Evolutionary conservation across 2,329 filamentous ascomycete genomes (phyloP).

Genomic region (Scytalidium lignicola): DNA sequence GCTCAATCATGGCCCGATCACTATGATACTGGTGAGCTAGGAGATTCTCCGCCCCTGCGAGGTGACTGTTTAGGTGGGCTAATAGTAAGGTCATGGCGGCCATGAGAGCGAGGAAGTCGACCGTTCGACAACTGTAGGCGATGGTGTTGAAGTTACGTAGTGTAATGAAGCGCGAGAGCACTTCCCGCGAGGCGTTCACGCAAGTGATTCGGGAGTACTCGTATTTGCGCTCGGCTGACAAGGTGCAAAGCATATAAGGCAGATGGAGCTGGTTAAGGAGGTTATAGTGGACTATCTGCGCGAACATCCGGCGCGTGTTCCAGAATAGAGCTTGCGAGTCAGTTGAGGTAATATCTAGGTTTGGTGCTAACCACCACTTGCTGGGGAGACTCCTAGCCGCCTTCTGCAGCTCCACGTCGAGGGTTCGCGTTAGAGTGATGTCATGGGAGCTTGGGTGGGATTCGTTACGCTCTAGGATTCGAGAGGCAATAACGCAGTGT

Average conservation of each 20-base stretch:
- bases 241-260: slow-evolving; percentile 31
- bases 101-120: slow-evolving; percentile 35
- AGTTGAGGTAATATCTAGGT: slow-evolving; percentile 12
- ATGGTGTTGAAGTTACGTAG: slow-evolving; percentile 28
- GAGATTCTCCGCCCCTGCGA: slow-evolving; percentile 17
- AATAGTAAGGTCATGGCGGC: slow-evolving; percentile 33
- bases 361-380: slow-evolving; percentile 32
- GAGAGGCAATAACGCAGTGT: slow-evolving; percentile 34
- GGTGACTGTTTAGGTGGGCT: slow-evolving; percentile 31
- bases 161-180: slow-evolving; percentile 31
- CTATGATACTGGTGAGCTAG: slow-evolving; percentile 33
- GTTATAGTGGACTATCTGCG: slow-evolving; percentile 34
- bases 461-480: slow-evolving; percentile 35
- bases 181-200: slow-evolving; percentile 34
- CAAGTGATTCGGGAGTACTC: slow-evolving; percentile 32
- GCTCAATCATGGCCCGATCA: slow-evolving; percentile 36
- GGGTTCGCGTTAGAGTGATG: slow-evolving; percentile 22
- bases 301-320: slow-evolving; percentile 29
- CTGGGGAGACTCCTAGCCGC: slow-evolving; percentile 27
- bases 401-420: slow-evolving; percentile 30
- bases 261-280: slow-evolving; percentile 36
- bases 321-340: slow-evolving; percentile 16
- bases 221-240: slow-evolving; percentile 12
- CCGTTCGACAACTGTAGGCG: slow-evolving; percentile 27
- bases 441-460: slow-evolving; percentile 15